Conservation (phyloP, 345 rosid species). For the Viola odorata region DNA sequence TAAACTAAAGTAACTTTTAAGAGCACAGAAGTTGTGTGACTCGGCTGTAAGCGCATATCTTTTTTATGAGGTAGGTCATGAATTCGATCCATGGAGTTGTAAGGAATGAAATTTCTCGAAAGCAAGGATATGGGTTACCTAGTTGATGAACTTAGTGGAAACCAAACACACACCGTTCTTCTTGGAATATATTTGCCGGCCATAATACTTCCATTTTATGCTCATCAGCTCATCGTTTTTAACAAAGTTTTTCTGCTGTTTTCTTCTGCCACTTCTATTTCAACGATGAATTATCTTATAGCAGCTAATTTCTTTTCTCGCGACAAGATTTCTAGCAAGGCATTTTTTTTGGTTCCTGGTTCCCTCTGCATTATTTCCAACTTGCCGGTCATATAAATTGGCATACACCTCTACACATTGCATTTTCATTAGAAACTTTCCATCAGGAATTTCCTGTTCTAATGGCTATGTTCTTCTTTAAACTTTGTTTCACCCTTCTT, state of each 20-base stretch:
- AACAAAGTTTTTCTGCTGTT: conserved; percentile 1
- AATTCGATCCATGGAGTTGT: not conserved
- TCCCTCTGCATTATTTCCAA: not conserved
- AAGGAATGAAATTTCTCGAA: not conserved
- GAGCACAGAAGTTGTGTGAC: too few species aligned
- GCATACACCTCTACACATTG: not conserved
- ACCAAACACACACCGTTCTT: not conserved
- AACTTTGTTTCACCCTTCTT: not conserved
- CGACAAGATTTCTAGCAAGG: not conserved
- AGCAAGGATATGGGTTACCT: not conserved
- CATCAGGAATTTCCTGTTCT: not conserved
- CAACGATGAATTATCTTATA: not conserved
- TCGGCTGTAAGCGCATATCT: too few species aligned
- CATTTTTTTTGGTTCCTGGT: not conserved
- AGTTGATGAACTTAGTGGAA: not conserved
- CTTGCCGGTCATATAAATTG: not conserved
- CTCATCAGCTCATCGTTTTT: not conserved
- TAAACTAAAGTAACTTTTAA: too few species aligned
- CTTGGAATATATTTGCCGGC: not conserved
- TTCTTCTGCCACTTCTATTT: not conserved
- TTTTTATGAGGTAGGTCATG: not conserved
- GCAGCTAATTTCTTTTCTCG: not conserved
- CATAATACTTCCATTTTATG: not conserved
- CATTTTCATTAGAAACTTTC: not conserved
- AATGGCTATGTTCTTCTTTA: not conserved